Base-by-base conservation (phyloP, 2,329 filamentous ascomycete species). In the Colletotrichum echinochloae region DNA sequence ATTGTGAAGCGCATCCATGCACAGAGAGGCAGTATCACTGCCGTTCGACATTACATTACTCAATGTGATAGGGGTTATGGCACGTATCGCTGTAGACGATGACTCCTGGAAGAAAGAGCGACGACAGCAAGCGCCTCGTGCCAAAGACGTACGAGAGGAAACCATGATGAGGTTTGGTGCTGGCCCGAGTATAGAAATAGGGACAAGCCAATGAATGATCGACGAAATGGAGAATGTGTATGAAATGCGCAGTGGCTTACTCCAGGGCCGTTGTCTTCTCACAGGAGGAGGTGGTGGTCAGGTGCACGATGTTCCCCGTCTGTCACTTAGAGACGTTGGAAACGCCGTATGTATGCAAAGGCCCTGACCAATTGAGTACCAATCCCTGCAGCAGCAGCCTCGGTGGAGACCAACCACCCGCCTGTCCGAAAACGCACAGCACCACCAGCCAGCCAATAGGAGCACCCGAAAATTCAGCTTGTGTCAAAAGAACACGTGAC, bases 401-500 rank as follows among this genome's bases (percentile, higher is more conserved):
- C n/a, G n/a, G 44, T 44, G 30, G 57, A 46, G 30, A 48, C 28
- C 28, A 23, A 14, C 28, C 56, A 28, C 30, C 28, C 39, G 39
- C 18, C 39, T 41, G 5, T 3, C 46, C 20, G 20, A 48, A n/a
- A 35, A 23, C 20, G 56, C 56, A 14, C 12, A 33, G 57, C 44
- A 26, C 8, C 46, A 52, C 8, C 46, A 52, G 33, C n/a, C 39
- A n/a, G 44, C 52, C 55, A 49, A 65, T 46, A 26, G 51, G 23
- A 30, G 44, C 8, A 14, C 30, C 23, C 20, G 20, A 48, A 57
- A 55, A 52, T 64, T 69, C 64, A 33, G 23, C 35, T 14, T 26
- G 20, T 56, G 61, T 30, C 41, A 39, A 14, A 48, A 37, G n/a
- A 26, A 3, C 67, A 70, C 67, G 67, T 70, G 67, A 70, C 56